phyloP scores from a whole-genome alignment of 2,329 filamentous ascomycete genomes.

The Botrytis elliptica region DNA sequence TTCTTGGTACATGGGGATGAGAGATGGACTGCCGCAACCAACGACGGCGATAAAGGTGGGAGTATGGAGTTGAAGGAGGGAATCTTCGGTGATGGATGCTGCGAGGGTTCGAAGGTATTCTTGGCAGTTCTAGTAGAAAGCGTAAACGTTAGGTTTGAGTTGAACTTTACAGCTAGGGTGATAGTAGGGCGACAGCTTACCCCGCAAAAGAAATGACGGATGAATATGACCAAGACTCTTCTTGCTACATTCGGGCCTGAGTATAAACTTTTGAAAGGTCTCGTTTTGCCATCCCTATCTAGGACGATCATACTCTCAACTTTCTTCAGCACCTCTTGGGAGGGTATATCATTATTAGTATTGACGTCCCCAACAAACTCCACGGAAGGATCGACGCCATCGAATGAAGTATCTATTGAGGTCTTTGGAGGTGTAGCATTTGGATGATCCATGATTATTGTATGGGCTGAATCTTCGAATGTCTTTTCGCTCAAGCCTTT shows the following conservation, averaged over 20 bases:
- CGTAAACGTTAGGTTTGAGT: background rate
- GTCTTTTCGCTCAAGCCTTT: background rate
- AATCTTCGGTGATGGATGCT: slow-evolving; percentile 34
- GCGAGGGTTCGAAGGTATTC: slow-evolving; percentile 39
- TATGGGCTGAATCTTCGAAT: background rate
- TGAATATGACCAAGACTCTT: slow-evolving; percentile 40
- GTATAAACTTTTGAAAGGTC: slow-evolving; percentile 39
- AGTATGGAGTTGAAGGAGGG: slow-evolving; percentile 37
- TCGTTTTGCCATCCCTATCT: slow-evolving; percentile 36
- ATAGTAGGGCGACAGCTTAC: slow-evolving; percentile 30
- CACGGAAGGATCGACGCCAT: slow-evolving; percentile 35
- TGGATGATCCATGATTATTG: slow-evolving; percentile 8
- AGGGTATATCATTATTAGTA: slow-evolving; percentile 56
- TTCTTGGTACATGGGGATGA: slow-evolving; percentile 53
- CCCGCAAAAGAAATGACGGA: slow-evolving; percentile 43
- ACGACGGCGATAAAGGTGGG: slow-evolving; percentile 49
- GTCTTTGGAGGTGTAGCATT: slow-evolving; percentile 13
- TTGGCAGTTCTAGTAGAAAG: slow-evolving; percentile 39
- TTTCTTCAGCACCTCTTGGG: slow-evolving; percentile 48
- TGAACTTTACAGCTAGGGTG: background rate
- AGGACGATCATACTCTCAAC: slow-evolving; percentile 45
- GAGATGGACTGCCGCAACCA: slow-evolving; percentile 54
- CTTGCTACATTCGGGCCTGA: slow-evolving; percentile 38
- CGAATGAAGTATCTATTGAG: slow-evolving; percentile 23
- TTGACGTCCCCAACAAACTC: slow-evolving; percentile 58